Conservation (phyloP, 768 basidiomycete genomes). For the Fistulinella prunicolor region DNA sequence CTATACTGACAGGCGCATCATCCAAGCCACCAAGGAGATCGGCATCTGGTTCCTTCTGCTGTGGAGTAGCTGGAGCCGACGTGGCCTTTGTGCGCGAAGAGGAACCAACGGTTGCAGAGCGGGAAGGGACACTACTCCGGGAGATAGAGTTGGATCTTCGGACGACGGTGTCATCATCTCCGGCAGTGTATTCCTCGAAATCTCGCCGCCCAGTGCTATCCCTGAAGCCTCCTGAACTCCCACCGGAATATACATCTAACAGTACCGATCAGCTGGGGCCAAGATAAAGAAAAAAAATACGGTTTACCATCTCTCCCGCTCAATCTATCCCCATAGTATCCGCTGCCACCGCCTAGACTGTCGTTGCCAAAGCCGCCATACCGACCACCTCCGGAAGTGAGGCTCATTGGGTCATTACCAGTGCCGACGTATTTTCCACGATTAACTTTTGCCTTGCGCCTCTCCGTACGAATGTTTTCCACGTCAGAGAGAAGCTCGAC, state of each 20-base stretch:
- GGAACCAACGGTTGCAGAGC: constrained; percentile 36
- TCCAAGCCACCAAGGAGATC: constrained; percentile 78
- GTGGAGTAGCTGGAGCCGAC: constrained; percentile 30
- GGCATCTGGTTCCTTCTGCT: constrained; percentile 50
- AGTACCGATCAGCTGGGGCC: constrained; percentile 6
- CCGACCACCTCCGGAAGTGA: constrained; percentile 51
- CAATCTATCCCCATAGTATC: constrained; percentile 45
- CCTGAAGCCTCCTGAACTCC: constrained; percentile 56
- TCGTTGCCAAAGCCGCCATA: constrained; percentile 75
- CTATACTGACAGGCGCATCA: constrained; percentile 46
- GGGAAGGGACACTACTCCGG: constrained; percentile 28
- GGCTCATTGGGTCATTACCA: constrained; percentile 78
- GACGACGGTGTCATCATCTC: constrained; percentile 72
- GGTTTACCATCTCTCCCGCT: constrained; percentile 40
- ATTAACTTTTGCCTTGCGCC: constrained; percentile 90
- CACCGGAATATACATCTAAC: constrained; percentile 38
- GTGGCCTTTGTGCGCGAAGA: constrained; percentile 35
- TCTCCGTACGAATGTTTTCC: constrained; percentile 83
- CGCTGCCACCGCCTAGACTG: constrained; percentile 33
- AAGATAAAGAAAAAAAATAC: neutral
- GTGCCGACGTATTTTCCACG: constrained; percentile 86
- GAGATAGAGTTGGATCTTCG: constrained; percentile 41
- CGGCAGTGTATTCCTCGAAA: constrained; percentile 96
- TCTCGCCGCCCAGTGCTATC: constrained; percentile 54
- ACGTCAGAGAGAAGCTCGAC: constrained; percentile 91